Evolutionary conservation across 73 alveolate species (phyloP).

Genomic region (Uronychia setigera): DNA sequence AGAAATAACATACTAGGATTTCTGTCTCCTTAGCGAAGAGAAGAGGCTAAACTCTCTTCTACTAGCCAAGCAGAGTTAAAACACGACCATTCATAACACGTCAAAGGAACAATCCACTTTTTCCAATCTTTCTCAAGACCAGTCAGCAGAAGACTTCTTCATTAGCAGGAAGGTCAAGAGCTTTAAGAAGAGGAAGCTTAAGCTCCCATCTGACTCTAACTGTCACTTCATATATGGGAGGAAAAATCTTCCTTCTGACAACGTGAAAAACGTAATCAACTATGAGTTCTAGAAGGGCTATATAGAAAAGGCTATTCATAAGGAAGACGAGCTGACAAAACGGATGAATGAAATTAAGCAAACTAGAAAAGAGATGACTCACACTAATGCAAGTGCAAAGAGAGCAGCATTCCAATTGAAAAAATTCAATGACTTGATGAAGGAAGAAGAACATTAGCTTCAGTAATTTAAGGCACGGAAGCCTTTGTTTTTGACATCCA

Average conservation of each 20-base stretch:
- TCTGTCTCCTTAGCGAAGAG: background rate
- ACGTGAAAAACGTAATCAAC: background rate
- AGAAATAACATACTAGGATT: background rate
- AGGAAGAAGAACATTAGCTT: slow-evolving; percentile 2
- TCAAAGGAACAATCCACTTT: too few species aligned
- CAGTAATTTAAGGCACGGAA: too few species aligned
- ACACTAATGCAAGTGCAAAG: background rate
- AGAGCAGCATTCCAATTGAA: background rate
- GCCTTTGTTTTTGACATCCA: too few species aligned
- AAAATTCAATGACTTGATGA: background rate
- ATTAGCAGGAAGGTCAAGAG: background rate
- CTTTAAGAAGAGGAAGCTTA: background rate
- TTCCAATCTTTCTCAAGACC: background rate
- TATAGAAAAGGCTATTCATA: background rate
- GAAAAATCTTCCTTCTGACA: background rate
- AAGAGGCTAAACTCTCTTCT: background rate
- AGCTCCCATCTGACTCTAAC: background rate
- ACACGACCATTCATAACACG: too few species aligned
- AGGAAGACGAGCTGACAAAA: background rate
- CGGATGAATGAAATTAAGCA: background rate
- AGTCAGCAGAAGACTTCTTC: background rate
- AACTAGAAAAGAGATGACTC: background rate
- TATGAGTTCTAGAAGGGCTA: background rate
- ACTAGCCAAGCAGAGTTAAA: too few species aligned
- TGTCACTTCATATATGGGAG: background rate